Evolutionary conservation across 352 stramenopile genomes (phyloP).

Genomic region (Thraustochytrium sp.): DNA sequence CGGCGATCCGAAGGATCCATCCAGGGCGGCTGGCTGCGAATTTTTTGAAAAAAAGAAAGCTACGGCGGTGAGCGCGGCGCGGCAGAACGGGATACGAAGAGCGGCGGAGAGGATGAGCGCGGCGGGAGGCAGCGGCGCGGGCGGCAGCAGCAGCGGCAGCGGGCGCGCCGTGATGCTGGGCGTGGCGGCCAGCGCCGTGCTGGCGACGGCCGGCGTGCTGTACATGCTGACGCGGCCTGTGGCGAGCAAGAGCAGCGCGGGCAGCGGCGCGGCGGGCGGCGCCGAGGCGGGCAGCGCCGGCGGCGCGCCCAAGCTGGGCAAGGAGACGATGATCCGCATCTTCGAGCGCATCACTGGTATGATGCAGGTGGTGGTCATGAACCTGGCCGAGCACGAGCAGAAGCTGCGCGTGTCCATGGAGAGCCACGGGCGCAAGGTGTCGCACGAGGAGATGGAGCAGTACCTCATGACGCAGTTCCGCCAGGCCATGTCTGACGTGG

Average conservation of each 20-base stretch:
- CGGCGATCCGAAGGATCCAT: too few relatives aligned
- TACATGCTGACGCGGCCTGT: slow-evolving; percentile 25
- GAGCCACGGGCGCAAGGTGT: not conserved
- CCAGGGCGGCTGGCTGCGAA: too few relatives aligned
- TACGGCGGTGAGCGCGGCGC: too few relatives aligned
- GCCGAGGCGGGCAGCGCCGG: not conserved
- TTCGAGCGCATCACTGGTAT: slow-evolving; percentile 32
- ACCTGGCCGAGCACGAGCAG: slow-evolving; percentile 38
- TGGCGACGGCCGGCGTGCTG: not conserved
- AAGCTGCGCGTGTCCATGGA: slow-evolving; percentile 12
- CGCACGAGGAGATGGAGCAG: slow-evolving; percentile 38
- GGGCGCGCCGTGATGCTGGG: not conserved
- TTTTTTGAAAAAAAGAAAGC: too few relatives aligned
- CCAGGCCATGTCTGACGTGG: slow-evolving; percentile 29
- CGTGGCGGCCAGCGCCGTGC: not conserved
- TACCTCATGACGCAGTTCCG: slow-evolving; percentile 37
- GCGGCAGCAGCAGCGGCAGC: too few relatives aligned
- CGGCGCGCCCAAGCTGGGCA: not conserved
- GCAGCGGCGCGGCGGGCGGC: not conserved
- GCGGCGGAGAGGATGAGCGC: too few relatives aligned
- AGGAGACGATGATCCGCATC: slow-evolving; percentile 27
- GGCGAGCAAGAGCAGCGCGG: not conserved
- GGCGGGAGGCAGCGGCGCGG: too few relatives aligned
- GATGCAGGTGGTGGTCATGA: slow-evolving; percentile 41
- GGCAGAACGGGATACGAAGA: too few relatives aligned